Evolutionary conservation across 1,139 yeast species (phyloP).

Genomic region (Diutina mesorugosa): DNA sequence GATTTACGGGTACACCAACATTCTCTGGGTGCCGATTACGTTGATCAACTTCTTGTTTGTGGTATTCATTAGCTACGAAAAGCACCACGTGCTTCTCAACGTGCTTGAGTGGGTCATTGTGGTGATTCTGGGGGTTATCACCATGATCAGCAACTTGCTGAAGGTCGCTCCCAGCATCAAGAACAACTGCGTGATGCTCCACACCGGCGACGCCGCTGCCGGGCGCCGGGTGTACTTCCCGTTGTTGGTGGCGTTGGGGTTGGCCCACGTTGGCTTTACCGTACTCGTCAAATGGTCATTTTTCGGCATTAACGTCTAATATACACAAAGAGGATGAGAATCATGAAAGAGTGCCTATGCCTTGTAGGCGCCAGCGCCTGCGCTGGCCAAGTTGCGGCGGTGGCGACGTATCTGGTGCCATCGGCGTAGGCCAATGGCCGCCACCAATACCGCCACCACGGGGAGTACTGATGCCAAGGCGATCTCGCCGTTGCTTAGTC

Average conservation of each 20-base stretch:
- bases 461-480: neutral
- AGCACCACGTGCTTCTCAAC: conserved; percentile 21
- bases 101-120: conserved; percentile 36
- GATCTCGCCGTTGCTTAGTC: neutral
- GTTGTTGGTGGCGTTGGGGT: neutral
- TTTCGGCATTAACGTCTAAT: neutral
- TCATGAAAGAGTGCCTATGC: neutral
- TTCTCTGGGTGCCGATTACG: conserved; percentile 73
- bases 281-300: conserved; percentile 1
- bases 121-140: conserved; percentile 28
- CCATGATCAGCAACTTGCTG: conserved; percentile 33
- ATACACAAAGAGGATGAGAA: neutral
- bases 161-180: conserved; percentile 30
- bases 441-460: neutral
- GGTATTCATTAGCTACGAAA: conserved; percentile 24
- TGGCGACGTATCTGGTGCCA: neutral
- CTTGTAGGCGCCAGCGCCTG: neutral
- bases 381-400: neutral
- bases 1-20: conserved; percentile 68
- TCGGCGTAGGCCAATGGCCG: neutral
- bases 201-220: conserved; percentile 1
- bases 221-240: neutral
- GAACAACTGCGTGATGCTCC: conserved; percentile 1
- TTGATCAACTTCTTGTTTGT: conserved; percentile 39
- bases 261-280: conserved; percentile 1